Percentiles rank a stretch among this genome's conserved stretches.
Evolutionary conservation across 352 stramenopile species (phyloP).

Genomic region (Phytophthora sp.): DNA sequence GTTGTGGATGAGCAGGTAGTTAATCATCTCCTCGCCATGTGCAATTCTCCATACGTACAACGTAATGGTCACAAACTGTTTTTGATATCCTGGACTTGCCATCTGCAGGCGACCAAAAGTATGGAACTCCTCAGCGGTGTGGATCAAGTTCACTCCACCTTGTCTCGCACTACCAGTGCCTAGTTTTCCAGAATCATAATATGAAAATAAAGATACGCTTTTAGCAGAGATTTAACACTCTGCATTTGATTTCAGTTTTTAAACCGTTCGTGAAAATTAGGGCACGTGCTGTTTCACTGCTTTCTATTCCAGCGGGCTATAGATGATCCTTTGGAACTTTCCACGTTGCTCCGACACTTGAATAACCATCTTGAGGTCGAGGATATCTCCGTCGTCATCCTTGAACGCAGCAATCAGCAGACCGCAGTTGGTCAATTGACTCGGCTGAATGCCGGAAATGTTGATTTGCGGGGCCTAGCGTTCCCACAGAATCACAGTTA

Average conservation of each 20-base stretch:
- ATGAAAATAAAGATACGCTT: background rate
- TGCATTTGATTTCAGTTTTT: background rate
- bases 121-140: conserved; percentile 53
- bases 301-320: conserved; percentile 84
- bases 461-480: conserved; percentile 70
- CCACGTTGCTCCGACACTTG: conserved; percentile 84
- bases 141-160: conserved; percentile 38
- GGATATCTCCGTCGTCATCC: conserved; percentile 70
- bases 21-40: background rate
- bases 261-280: too few relatives aligned
- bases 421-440: conserved; percentile 89
- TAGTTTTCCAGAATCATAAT: conserved; percentile 15
- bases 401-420: conserved; percentile 86
- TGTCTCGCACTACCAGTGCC: conserved; percentile 34
- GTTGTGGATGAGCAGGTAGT: conserved; percentile 67
- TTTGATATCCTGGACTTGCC: too few relatives aligned
- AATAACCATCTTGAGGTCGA: conserved; percentile 90
- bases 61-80: too few relatives aligned
- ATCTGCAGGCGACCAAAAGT: conserved; percentile 48
- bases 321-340: conserved; percentile 84
- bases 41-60: too few relatives aligned
- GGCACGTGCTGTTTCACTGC: background rate
- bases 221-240: too few relatives aligned
- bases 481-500: conserved; percentile 9
- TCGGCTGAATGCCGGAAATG: conserved; percentile 75